Percentiles rank a stretch among this genome's conserved stretches.
Conservation (phyloP, 164 flowering plant genomes). For the Tetracentron sinense region DNA sequence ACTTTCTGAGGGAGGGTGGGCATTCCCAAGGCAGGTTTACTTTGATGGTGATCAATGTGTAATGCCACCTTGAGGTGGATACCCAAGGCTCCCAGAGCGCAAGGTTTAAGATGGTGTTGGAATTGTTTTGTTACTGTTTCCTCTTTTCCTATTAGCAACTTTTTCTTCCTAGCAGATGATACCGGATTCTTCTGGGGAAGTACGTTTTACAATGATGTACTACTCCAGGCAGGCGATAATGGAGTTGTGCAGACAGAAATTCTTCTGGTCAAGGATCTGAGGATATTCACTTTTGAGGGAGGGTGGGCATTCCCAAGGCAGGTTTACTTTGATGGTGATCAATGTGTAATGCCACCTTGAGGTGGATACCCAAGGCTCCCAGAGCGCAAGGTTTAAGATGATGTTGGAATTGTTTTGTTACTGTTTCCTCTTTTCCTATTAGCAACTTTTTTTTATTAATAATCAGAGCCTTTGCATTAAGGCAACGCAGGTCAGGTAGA, state of each 20-base stretch:
- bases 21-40: constrained; percentile 61
- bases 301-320: constrained; percentile 84
- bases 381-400: no score
- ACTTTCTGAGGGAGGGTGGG: constrained; percentile 70
- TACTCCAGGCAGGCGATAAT: constrained; percentile 43
- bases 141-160: no score
- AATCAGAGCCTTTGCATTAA: no score
- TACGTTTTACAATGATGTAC: constrained; percentile 60
- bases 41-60: constrained; percentile 70
- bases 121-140: no score
- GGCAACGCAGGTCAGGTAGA: no score
- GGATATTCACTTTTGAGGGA: constrained; percentile 48
- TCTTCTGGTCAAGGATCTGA: constrained; percentile 55
- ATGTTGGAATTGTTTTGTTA: no score
- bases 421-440: no score
- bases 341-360: constrained; percentile 79
- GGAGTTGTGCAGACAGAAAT: no score
- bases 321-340: constrained; percentile 52
- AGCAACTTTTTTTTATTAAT: no score
- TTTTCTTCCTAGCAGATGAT: constrained; percentile 46
- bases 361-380: constrained; percentile 64
- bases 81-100: constrained; percentile 59
- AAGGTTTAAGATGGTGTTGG: no score
- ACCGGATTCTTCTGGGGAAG: constrained; percentile 81
- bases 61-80: constrained; percentile 68